Percentiles rank a stretch among this genome's conserved stretches.
Conservation (phyloP, 768 basidiomycete genomes). For the Tulasnella sp. region DNA sequence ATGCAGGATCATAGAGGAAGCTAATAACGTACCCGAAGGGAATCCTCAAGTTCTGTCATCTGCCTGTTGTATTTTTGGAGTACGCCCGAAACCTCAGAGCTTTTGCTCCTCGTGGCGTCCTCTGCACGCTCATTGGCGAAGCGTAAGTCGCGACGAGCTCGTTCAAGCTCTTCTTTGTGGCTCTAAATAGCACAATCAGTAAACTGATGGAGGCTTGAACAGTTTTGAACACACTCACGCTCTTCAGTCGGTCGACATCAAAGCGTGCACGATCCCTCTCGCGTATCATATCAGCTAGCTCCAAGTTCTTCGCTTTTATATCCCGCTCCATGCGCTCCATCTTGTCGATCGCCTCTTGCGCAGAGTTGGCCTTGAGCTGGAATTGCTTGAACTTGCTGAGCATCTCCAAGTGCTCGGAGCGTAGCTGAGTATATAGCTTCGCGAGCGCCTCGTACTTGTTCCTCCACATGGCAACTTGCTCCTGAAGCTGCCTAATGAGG, state of each 20-base stretch:
- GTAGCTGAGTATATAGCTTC: conserved; percentile 95
- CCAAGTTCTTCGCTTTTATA: conserved; percentile 95
- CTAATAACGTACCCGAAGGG: conserved; percentile 56
- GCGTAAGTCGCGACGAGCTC: conserved; percentile 78
- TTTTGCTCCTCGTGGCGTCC: conserved; percentile 83
- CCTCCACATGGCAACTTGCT: conserved; percentile 93
- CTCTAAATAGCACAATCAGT: conserved; percentile 31
- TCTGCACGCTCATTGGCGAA: conserved; percentile 99
- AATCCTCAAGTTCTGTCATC: conserved; percentile 91
- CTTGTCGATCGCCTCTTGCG: conserved; percentile 93
- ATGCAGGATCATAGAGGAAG: not conserved
- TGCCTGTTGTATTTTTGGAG: conserved; percentile 93
- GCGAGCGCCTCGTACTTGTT: conserved; percentile 98
- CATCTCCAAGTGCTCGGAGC: conserved; percentile 95
- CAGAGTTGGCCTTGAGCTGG: conserved; percentile 96
- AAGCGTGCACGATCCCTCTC: conserved; percentile 94
- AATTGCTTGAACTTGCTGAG: conserved; percentile 93
- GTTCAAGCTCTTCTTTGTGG: conserved; percentile 91
- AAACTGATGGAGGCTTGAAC: not conserved
- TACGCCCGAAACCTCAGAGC: conserved; percentile 80
- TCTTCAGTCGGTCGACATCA: conserved; percentile 87
- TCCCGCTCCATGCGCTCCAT: conserved; percentile 99
- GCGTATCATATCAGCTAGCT: conserved; percentile 96
- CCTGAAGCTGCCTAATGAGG: conserved; percentile 87
- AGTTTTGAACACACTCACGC: conserved; percentile 29